Evolutionary conservation across 371 early-diverging fungal species (phyloP).

Genomic region (Mortierella polycephala): DNA sequence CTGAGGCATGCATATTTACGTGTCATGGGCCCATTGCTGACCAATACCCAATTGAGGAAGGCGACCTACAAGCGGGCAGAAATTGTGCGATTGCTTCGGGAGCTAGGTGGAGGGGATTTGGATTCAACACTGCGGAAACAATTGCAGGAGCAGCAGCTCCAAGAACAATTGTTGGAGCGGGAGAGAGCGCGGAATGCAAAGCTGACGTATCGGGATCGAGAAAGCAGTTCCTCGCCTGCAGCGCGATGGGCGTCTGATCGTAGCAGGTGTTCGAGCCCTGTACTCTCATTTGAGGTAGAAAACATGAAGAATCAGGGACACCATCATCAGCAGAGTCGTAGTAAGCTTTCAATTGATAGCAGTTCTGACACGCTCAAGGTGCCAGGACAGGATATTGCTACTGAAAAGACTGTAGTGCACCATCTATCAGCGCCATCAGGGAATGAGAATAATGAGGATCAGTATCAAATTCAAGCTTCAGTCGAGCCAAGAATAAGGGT

Average conservation of each 20-base stretch:
- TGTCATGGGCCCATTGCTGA: constrained; percentile 77
- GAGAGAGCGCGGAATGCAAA: constrained; percentile 12
- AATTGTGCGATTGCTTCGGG: constrained; percentile 58
- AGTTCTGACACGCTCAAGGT: constrained; percentile 21
- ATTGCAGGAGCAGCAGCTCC: constrained; percentile 29
- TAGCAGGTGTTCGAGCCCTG: constrained; percentile 32
- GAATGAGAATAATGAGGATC: neutral
- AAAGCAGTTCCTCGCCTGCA: constrained; percentile 14
- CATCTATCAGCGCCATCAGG: neutral
- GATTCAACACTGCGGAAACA: constrained; percentile 27
- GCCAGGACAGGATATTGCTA: constrained; percentile 10
- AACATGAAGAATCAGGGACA: neutral
- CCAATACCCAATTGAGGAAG: constrained; percentile 67
- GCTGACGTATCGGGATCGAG: constrained; percentile 36
- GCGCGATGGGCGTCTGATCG: constrained; percentile 18
- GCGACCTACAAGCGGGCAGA: constrained; percentile 66
- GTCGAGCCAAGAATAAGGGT: neutral
- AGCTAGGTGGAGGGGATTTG: constrained; percentile 43
- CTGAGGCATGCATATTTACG: constrained; percentile 81
- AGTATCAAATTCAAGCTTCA: neutral
- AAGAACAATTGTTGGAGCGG: constrained; percentile 25
- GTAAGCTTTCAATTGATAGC: constrained; percentile 18
- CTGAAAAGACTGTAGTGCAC: neutral
- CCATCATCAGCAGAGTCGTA: neutral
- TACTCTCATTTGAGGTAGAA: constrained; percentile 12